Evolutionary conservation across 2,329 filamentous ascomycete species (phyloP).

Genomic region (Pyrenochaeta sp.): DNA sequence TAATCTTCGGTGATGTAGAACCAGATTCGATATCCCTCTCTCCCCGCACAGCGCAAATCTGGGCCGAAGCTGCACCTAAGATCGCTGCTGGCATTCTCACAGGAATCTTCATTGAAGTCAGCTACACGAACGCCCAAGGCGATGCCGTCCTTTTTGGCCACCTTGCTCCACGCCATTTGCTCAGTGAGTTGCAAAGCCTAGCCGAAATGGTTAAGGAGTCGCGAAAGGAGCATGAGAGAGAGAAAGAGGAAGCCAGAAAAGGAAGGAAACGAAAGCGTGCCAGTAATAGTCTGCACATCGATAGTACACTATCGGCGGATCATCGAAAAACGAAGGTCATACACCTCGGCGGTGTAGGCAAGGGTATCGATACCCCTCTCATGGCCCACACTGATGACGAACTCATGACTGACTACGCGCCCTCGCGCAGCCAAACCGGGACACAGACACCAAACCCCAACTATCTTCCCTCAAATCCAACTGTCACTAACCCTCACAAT

Average conservation of each 20-base stretch:
- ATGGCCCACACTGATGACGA: conserved; percentile 34
- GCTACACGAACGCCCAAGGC: conserved; percentile 81
- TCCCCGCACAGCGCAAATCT: conserved; percentile 82
- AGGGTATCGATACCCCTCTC: conserved; percentile 23
- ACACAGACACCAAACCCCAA: conserved; percentile 30
- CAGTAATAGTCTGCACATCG: conserved; percentile 44
- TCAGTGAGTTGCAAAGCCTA: conserved; percentile 77
- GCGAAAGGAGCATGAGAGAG: conserved; percentile 43
- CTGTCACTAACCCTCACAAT: too few species aligned
- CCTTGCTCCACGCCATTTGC: conserved; percentile 81
- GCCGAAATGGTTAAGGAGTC: conserved; percentile 73
- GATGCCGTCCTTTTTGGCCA: conserved; percentile 88
- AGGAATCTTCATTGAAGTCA: conserved; percentile 95
- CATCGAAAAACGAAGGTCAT: conserved; percentile 25
- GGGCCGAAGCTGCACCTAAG: conserved; percentile 88
- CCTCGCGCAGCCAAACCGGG: conserved; percentile 17
- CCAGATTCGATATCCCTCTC: conserved; percentile 84
- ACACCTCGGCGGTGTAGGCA: conserved; percentile 12
- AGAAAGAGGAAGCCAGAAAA: conserved; percentile 47
- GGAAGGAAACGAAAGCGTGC: conserved; percentile 72
- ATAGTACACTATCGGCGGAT: conserved; percentile 8
- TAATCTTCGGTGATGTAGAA: conserved; percentile 96
- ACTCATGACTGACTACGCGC: conserved; percentile 35
- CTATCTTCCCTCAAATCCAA: too few species aligned
- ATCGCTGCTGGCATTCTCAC: conserved; percentile 75